phyloP scores from a whole-genome alignment of 1,284 basidiomycete genomes.

The Ganoderma lingzhi region DNA sequence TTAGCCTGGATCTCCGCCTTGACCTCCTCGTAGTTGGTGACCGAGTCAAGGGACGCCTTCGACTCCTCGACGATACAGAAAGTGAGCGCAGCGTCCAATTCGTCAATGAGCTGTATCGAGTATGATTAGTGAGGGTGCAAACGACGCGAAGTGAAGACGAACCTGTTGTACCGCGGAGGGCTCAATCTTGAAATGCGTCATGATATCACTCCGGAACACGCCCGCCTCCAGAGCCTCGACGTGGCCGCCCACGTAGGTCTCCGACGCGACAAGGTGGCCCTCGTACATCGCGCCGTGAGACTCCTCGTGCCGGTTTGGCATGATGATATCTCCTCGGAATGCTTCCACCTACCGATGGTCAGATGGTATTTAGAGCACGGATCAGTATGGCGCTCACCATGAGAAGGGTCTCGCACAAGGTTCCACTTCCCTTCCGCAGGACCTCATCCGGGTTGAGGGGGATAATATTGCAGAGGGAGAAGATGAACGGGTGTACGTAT shows the following conservation, averaged over 20 bases:
- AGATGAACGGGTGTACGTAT: conserved; percentile 99
- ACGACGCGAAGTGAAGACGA: conserved; percentile 26
- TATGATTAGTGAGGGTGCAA: not conserved
- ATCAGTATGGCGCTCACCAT: conserved; percentile 73
- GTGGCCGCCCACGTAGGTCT: conserved; percentile 99
- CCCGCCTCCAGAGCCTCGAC: conserved; percentile 99
- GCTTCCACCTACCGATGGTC: conserved; percentile 85
- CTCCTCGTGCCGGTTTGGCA: conserved; percentile 98
- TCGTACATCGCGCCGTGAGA: conserved; percentile 93
- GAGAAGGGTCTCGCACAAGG: conserved; percentile 95
- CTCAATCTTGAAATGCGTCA: conserved; percentile 95
- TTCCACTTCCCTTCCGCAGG: conserved; percentile 94
- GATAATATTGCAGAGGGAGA: conserved; percentile 99
- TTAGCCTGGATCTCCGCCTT: conserved; percentile 81
- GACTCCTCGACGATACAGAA: conserved; percentile 95
- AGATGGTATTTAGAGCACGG: not conserved
- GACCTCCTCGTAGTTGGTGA: conserved; percentile 97
- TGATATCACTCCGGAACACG: conserved; percentile 97
- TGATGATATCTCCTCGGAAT: conserved; percentile 90
- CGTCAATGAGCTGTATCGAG: conserved; percentile 83
- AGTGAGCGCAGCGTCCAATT: conserved; percentile 90
- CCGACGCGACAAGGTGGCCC: conserved; percentile 94
- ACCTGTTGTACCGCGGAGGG: conserved; percentile 90
- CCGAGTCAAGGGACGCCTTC: conserved; percentile 79
- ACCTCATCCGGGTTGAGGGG: conserved; percentile 98